Evolutionary conservation across 176 grass and related monocot genomes (phyloP), one percentile per base, ranked within the genome.

Genomic region (Aegilops tauschii): DNA sequence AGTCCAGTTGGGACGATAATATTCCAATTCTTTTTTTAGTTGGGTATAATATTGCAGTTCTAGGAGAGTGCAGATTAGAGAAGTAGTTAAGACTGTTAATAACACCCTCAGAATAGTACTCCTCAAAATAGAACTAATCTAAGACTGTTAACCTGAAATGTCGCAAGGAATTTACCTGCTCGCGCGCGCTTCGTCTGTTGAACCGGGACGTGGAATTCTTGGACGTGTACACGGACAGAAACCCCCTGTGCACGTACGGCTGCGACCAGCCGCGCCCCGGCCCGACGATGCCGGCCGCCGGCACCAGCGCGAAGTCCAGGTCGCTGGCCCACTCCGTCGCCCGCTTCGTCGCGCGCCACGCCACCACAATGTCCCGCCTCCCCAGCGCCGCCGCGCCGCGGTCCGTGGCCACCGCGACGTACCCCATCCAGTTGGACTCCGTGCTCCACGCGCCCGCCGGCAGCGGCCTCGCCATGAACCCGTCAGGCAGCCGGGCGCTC

Each of bases 351-450:
- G 92, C 93, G 61, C 96, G 87, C 96, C 96, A 96, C 12, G 90
- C 90, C 68, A 98, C 92, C 40, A 95, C 85, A 69, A 96, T 63
- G 79, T 96, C 96, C 59, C 93, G 88, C 82, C 96, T 81, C 82
- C 96, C 90, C 5, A 90, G 77, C 76, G 68, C 81, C 23, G 86
- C 92, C 18, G 78, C 88, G 42, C 80, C 90, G 65, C 61, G 71
- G 64, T 98, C 96, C 29, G 96, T 94, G 63, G 93, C 88, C 63
- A 95, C 93, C 65, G 93, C 96, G 5, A 95, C 86, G 81, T 92
- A 98, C 5, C 95, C 95, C 63, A 98, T 95, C 93, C 93, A 98
- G 50, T 93, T 98, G 58, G 91, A 92, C 61, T 85, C 89, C 10
- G 32, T 66, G 86, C 86, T 87, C 95, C 92, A 94, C 25, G 88